Conservation (phyloP, 768 basidiomycete genomes). For the Hebeloma cylindrosporum region DNA sequence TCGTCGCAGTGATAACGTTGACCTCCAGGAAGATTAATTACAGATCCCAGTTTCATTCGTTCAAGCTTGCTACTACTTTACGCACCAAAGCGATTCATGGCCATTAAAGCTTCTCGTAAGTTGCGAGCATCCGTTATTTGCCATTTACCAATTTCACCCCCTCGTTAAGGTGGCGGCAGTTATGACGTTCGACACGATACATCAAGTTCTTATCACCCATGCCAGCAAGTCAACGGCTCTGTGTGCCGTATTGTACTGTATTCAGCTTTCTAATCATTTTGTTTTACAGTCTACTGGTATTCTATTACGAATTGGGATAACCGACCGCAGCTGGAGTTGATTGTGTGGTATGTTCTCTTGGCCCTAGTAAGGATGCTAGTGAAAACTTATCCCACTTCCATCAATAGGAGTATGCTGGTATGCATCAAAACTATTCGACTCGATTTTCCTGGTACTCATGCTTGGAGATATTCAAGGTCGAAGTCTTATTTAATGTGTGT, state of each 20-base stretch:
- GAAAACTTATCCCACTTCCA: neutral
- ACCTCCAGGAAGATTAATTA: too few species aligned
- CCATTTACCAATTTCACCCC: neutral
- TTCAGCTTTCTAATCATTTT: too few species aligned
- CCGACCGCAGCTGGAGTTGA: constrained; percentile 12
- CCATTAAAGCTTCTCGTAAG: too few species aligned
- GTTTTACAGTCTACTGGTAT: too few species aligned
- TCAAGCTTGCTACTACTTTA: too few species aligned
- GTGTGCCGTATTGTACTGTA: neutral
- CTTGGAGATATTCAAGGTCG: too few species aligned
- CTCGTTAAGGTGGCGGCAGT: constrained; percentile 49
- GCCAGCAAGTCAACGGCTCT: constrained; percentile 32
- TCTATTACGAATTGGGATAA: constrained; percentile 25
- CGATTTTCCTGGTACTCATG: neutral
- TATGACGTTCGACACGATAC: constrained; percentile 50
- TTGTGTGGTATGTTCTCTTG: constrained; percentile 23
- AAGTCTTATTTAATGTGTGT: constrained; percentile 28
- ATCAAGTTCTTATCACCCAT: constrained; percentile 56
- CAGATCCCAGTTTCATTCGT: too few species aligned
- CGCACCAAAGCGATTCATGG: too few species aligned
- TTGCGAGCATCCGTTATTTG: neutral
- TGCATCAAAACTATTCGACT: neutral
- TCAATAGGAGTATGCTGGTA: constrained; percentile 24
- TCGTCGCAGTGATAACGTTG: too few species aligned
- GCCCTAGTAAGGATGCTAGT: neutral